Evolutionary conservation across 1,284 basidiomycete genomes (phyloP).

Genomic region (Fomitopsis schrenkii): DNA sequence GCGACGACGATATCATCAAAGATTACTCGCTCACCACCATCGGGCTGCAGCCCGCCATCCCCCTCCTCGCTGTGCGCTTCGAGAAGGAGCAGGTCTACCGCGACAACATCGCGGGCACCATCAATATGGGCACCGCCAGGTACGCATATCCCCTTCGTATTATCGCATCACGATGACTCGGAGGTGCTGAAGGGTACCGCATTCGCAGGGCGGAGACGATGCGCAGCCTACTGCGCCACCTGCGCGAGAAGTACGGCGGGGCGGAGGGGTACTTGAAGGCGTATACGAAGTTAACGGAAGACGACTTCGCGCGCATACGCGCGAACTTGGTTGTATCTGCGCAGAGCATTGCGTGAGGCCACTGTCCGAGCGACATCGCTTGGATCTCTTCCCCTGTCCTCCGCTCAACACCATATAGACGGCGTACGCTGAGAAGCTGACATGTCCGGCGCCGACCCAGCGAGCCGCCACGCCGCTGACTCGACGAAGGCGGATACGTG

Average conservation of each 20-base stretch:
- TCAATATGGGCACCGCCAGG: constrained; percentile 36
- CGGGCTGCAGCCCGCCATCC: constrained; percentile 33
- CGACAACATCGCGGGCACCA: constrained; percentile 34
- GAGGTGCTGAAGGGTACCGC: too few relatives aligned
- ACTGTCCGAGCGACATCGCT: too few relatives aligned
- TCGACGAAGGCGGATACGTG: too few relatives aligned
- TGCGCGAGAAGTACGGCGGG: constrained; percentile 34
- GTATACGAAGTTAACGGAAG: constrained; percentile 27
- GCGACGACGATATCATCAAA: constrained; percentile 34
- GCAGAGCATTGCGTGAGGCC: not conserved
- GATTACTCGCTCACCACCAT: constrained; percentile 39
- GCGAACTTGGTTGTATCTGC: constrained; percentile 11
- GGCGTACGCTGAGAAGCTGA: too few relatives aligned
- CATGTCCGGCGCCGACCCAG: too few relatives aligned
- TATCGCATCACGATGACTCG: not conserved
- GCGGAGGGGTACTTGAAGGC: constrained; percentile 31
- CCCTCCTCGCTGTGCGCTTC: constrained; percentile 30
- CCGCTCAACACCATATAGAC: too few relatives aligned
- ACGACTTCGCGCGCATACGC: constrained; percentile 31
- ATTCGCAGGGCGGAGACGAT: constrained; percentile 33
- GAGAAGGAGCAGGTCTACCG: constrained; percentile 28
- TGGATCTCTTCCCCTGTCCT: too few relatives aligned
- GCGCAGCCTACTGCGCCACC: constrained; percentile 27
- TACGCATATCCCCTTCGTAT: constrained; percentile 13
- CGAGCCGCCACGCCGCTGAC: too few relatives aligned